Base-by-base conservation (phyloP, 257 asterid genomes). In the Salvia miltiorrhiza region DNA sequence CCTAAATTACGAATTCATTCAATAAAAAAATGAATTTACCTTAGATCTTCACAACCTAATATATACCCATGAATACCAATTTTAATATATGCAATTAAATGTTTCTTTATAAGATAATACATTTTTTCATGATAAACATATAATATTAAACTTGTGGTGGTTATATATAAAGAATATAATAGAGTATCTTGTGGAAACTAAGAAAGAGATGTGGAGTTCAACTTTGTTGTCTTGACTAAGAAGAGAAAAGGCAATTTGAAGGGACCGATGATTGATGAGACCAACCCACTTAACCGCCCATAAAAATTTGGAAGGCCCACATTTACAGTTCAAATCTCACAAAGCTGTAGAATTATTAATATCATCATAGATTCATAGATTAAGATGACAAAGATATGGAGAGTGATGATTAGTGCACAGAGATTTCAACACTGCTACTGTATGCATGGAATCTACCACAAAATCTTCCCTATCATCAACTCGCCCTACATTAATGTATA, bases 241-340 rank as follows among this genome's bases (percentile, higher is more conserved):
- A n/a, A 30, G 10, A 17, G 32, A 20, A 40, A 43, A 19, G 35
- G 17, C 32, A 50, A 6, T 24, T 49, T 41, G 33, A 44, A 9
- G 37, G 0, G 69, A 71, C 13, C 9, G 20, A 63, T 73, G 77
- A 63, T 54, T 24, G 67, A 57, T 62, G 73, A 65, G 54, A 69
- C 76, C 72, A 74, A 72, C 81, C 87, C 87, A 83, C 85, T 79
- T 74, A 69, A 68, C 87, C 81, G 79, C 37, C 84, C 83, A 70
- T 32, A 52, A 28, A 50, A 41, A 52, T 41, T 40, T 39, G 11
- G 40, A 48, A 50, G 73, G 21, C 73, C 78, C 56, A 58, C 73
- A 3, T 43, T 26, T 19, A 21, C 63, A 28, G n/a, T 49, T 57
- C 43, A 43, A 55, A 65, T 73, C 67, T 32, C 35, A 6, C 35